phyloP scores from a whole-genome alignment of 179 eudicot genomes.

The Corrigiola litoralis region DNA sequence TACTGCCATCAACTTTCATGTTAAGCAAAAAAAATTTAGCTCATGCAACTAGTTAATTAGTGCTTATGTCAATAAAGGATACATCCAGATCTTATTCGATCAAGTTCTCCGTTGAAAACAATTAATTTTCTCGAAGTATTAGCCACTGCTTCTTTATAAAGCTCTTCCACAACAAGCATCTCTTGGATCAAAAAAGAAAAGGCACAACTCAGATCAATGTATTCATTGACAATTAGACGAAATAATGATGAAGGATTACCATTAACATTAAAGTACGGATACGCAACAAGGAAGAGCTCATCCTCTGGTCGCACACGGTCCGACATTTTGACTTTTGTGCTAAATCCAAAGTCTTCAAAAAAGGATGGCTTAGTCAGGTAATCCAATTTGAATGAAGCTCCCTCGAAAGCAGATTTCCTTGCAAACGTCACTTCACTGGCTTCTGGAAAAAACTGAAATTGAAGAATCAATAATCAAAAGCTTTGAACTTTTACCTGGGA shows the following conservation, averaged over 20 bases:
- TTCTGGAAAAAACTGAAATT: conserved; percentile 88
- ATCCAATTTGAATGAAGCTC: conserved; percentile 83
- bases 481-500: no score
- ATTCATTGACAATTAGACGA: not conserved
- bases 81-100: conserved; percentile 98
- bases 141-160: conserved; percentile 80
- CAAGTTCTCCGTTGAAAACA: conserved; percentile 91
- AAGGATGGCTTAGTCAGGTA: conserved; percentile 92
- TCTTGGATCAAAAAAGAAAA: conserved; percentile 35
- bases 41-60: no score
- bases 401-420: conserved; percentile 65
- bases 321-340: conserved; percentile 70
- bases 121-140: conserved; percentile 60
- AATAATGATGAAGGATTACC: conserved; percentile 40
- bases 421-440: conserved; percentile 89
- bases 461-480: conserved; percentile 10
- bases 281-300: conserved; percentile 77
- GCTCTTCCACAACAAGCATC: conserved; percentile 99
- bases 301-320: conserved; percentile 89
- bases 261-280: conserved; percentile 89
- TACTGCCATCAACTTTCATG: no score
- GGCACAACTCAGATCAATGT: not conserved
- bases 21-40: no score
- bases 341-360: conserved; percentile 85
- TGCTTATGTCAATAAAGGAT: conserved; percentile 41